These are phyloP conservation scores for Azolla pinnata DNA, from an alignment of 75 land plant species.

Conservation along the genomic window DNA sequence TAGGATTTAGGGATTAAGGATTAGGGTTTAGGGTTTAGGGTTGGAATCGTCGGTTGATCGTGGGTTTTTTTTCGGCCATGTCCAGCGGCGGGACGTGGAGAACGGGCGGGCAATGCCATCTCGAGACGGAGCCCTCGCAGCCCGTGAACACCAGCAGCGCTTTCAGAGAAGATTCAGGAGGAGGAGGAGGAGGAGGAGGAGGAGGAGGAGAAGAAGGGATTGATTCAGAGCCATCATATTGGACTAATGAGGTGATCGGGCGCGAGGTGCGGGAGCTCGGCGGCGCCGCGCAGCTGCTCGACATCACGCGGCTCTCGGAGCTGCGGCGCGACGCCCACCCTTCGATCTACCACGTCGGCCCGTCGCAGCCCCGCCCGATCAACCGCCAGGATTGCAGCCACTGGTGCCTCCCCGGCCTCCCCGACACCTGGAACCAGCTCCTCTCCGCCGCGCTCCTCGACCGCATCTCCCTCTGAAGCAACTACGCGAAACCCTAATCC, in stretches of 20 bases:
- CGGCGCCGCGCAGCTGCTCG: conserved; percentile 50
- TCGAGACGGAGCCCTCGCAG: conserved; percentile 28
- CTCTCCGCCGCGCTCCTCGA: conserved; percentile 50
- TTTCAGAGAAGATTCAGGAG: conserved; percentile 21
- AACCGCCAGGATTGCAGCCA: conserved; percentile 81
- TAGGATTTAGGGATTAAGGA: too few species aligned
- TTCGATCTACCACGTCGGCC: conserved; percentile 27
- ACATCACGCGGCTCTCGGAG: conserved; percentile 65
- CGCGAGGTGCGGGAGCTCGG: conserved; percentile 23
- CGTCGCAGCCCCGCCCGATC: conserved; percentile 24
- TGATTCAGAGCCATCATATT: not conserved
- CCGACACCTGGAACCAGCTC: conserved; percentile 88
- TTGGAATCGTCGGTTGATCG: too few species aligned
- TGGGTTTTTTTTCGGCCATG: too few species aligned
- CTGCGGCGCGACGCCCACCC: conserved; percentile 75
- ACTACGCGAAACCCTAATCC: too few species aligned
- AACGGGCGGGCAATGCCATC: conserved; percentile 44
- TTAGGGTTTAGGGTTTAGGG: too few species aligned
- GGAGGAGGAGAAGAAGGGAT: not conserved
- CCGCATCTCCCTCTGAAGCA: too few species aligned
- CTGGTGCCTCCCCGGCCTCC: conserved; percentile 90
- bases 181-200: too few species aligned
- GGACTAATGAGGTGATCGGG: conserved; percentile 1
- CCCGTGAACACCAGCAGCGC: conserved; percentile 21
- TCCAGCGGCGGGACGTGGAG: conserved; percentile 73